Evolutionary conservation across 371 early-diverging fungal species (phyloP), one percentile per base, ranked within the genome.

Genomic region (Gilbertella persicaria): DNA sequence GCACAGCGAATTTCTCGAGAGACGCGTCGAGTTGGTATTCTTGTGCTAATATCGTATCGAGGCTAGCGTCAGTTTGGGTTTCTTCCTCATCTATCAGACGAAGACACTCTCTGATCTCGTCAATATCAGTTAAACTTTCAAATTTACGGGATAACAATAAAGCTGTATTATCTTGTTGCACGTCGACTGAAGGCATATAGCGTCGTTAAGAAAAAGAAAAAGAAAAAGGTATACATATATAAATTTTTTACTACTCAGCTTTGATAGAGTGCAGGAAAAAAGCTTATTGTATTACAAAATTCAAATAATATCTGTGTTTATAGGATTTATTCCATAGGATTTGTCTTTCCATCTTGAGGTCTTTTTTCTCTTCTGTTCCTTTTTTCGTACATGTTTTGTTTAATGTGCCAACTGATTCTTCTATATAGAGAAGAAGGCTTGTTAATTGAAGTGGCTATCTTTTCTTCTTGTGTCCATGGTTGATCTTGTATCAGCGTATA

Each of bases 21-120:
- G 62, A 55, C 10, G 51, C 45, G n/a, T 64, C 54, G 10, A 75
- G 40, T 3, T 58, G 43, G 4, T 37, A 40, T 44, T 75, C 66
- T 45, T 67, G 49, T 5, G 70, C 50, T 14, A 89, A 58, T 30
- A 86, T 65, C 8, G 55, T 64, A 58, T 89, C 90, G 10, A 89
- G 71, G 19, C 80, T 73, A 17, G 67, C 65, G 55, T 89, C 90
- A 24, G 88, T 73, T 28, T 70, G 69, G 25, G 79, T 83, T 60
- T 90, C 89, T 60, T 87, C 87, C 48, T 79, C 66, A 52, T 87
- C 87, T 19, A 90, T 62, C 19, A 79, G 55, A 26, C 82, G 68
- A 29, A 90, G 71, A 48, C 82, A 80, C 54, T 84, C 77, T 49
- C 82, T 75, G 39, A 90, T 84, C 41, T 85, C 83, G 50, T 80